Percentiles rank a stretch among this genome's conserved stretches.
Conservation (phyloP, 768 basidiomycete genomes). For the Holtermannia corniformis region DNA sequence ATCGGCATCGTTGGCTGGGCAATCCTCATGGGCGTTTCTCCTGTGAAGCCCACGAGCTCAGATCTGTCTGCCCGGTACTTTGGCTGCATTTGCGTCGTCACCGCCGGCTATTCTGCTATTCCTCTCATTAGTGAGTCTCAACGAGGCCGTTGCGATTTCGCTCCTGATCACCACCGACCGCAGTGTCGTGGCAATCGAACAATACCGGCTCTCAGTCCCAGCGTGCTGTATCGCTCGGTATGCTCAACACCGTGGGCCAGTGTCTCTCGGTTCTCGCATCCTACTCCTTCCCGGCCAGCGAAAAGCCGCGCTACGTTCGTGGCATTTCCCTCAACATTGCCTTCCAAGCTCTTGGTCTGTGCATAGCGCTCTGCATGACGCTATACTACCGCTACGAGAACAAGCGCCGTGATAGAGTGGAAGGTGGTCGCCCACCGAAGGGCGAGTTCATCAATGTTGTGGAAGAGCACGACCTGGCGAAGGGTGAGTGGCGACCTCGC, state of each 20-base stretch:
- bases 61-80: constrained; percentile 42
- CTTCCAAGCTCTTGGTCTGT: constrained; percentile 38
- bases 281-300: constrained; percentile 36
- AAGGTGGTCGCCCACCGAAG: constrained; percentile 37
- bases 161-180: constrained; percentile 24
- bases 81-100: constrained; percentile 40
- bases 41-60: constrained; percentile 15
- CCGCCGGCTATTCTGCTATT: constrained; percentile 24
- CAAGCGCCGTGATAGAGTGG: constrained; percentile 34
- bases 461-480: constrained; percentile 31
- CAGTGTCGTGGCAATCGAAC: constrained; percentile 31
- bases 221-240: constrained; percentile 42
- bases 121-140: constrained; percentile 24
- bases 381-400: constrained; percentile 42
- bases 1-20: constrained; percentile 42
- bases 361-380: constrained; percentile 34
- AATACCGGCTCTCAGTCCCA: constrained; percentile 39
- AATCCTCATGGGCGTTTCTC: constrained; percentile 24
- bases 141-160: constrained; percentile 12
- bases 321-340: constrained; percentile 41
- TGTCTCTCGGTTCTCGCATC: constrained; percentile 36
- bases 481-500: constrained; percentile 10
- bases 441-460: constrained; percentile 25
- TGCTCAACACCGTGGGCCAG: constrained; percentile 43
- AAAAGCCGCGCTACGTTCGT: constrained; percentile 41